Conservation (phyloP, 2,329 filamentous ascomycete species). For the Chlorencoelia australis region DNA sequence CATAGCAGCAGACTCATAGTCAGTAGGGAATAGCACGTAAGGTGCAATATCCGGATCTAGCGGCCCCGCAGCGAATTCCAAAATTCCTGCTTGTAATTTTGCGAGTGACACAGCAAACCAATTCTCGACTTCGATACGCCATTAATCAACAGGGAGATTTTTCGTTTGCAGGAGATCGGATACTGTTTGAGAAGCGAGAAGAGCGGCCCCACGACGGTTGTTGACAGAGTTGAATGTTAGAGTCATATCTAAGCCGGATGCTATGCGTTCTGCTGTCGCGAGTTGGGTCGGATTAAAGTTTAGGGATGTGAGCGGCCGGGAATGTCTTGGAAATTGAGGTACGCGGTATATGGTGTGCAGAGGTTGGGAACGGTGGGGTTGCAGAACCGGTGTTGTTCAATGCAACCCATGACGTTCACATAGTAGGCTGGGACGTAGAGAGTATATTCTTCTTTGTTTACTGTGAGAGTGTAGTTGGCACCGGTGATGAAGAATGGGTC, state of each 20-base stretch:
- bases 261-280: background rate
- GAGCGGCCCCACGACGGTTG: constrained; percentile 1
- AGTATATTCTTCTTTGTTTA: background rate
- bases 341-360: constrained; percentile 2
- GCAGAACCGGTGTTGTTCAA: constrained; percentile 4
- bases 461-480: background rate
- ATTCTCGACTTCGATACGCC: constrained; percentile 1
- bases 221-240: background rate
- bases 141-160: background rate
- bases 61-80: constrained; percentile 1
- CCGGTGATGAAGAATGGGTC: constrained; percentile 1
- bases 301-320: background rate
- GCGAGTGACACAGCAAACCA: constrained; percentile 1
- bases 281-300: background rate
- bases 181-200: background rate
- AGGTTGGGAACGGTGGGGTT: background rate
- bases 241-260: background rate
- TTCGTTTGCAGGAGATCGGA: background rate
- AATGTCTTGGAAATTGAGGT: background rate
- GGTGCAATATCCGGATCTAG: background rate
- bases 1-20: background rate
- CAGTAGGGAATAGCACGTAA: constrained; percentile 1
- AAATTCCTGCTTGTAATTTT: background rate
- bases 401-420: constrained; percentile 2
- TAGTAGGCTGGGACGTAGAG: background rate